Conservation (phyloP, 2,329 filamentous ascomycete genomes). For the Aurifilum marmelostoma region DNA sequence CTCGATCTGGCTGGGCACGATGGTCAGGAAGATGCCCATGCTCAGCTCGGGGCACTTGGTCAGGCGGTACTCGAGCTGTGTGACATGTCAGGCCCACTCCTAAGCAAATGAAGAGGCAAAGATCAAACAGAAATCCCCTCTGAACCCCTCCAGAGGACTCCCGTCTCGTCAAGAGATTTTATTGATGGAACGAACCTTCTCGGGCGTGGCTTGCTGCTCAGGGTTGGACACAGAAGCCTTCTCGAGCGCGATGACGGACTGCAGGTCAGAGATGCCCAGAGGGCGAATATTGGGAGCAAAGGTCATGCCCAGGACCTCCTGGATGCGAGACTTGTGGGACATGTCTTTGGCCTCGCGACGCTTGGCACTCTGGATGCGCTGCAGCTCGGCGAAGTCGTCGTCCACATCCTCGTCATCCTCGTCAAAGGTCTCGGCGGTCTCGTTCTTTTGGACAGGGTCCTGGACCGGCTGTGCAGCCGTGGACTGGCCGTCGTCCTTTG, state of each 20-base stretch:
- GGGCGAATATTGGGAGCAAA: conserved; percentile 76
- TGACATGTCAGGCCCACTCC: conserved; percentile 19
- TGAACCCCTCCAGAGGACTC: not conserved
- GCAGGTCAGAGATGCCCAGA: conserved; percentile 68
- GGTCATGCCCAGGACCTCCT: conserved; percentile 54
- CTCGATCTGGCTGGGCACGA: conserved; percentile 49
- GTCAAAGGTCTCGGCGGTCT: conserved; percentile 33
- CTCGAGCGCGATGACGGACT: conserved; percentile 61
- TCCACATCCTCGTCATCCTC: conserved; percentile 37
- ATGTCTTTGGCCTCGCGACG: conserved; percentile 42
- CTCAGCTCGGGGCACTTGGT: conserved; percentile 74
- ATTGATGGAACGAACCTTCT: conserved; percentile 51
- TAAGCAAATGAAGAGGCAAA: not conserved
- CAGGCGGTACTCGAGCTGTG: conserved; percentile 76
- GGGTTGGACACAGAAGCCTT: conserved; percentile 56
- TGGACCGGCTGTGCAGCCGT: conserved; percentile 14
- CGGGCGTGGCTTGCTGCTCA: conserved; percentile 52
- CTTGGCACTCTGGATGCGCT: conserved; percentile 46
- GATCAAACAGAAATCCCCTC: not conserved
- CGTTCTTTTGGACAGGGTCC: conserved; percentile 25
- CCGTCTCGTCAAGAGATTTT: not conserved
- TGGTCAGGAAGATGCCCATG: conserved; percentile 77
- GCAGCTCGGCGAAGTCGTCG: conserved; percentile 38
- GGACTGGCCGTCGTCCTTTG: conserved; percentile 7
- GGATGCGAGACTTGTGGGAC: conserved; percentile 41